Evolutionary conservation across 768 basidiomycete genomes (phyloP).

Genomic region (Sporobolomyces roseus): DNA sequence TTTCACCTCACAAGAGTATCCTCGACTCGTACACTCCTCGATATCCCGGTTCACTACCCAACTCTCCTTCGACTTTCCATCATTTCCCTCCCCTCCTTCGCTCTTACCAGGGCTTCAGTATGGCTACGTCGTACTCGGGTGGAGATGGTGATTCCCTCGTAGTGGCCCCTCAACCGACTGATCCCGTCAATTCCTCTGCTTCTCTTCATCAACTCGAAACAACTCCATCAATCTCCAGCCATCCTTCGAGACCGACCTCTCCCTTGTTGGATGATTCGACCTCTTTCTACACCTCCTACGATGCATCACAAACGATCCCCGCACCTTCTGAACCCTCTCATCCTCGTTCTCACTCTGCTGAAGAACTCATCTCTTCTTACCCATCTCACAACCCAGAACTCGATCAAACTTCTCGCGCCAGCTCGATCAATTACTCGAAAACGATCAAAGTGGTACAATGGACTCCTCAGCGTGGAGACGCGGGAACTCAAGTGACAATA

Average conservation of each 20-base stretch:
- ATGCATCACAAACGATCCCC: not conserved
- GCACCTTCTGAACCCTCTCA: not conserved
- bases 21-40: not conserved
- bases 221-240: slow-evolving; percentile 7
- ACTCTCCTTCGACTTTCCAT: not conserved
- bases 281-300: not conserved
- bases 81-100: slow-evolving; percentile 1
- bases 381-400: slow-evolving; percentile 9
- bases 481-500: slow-evolving; percentile 38
- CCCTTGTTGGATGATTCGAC: not conserved
- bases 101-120: not conserved
- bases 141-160: not conserved
- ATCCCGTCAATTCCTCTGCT: not conserved
- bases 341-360: not conserved
- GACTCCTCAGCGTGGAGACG: slow-evolving; percentile 36
- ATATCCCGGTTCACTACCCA: not conserved
- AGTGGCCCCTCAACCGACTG: not conserved
- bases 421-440: not conserved
- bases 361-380: not conserved
- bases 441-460: slow-evolving; percentile 35
- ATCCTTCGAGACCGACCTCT: slow-evolving; percentile 7
- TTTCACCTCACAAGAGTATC: no score
- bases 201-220: not conserved
- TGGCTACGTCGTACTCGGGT: slow-evolving; percentile 2
- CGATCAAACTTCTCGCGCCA: not conserved